Conservation (phyloP, 257 asterid species). For the Coffea canephora region DNA sequence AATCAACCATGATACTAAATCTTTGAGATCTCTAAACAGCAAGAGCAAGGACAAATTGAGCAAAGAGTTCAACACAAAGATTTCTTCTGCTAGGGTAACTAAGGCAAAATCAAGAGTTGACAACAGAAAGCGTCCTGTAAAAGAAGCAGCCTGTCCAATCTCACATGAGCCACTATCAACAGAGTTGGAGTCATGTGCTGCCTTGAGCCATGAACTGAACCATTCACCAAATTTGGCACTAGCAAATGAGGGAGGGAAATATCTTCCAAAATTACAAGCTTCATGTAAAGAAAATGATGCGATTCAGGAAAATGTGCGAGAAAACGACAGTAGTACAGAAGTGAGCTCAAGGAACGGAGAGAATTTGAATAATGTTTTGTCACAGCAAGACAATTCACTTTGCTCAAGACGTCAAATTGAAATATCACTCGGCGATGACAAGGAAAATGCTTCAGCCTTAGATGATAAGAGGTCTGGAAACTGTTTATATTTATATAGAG, state of each 20-base stretch:
- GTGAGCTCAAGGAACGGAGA: slow-evolving; percentile 19
- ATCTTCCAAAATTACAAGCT: slow-evolving; percentile 22
- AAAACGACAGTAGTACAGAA: not conserved
- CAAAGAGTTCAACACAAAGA: slow-evolving; percentile 13
- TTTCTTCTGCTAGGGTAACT: slow-evolving; percentile 5
- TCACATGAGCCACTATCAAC: not conserved
- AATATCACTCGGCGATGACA: slow-evolving; percentile 46
- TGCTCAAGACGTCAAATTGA: slow-evolving; percentile 26
- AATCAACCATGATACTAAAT: slow-evolving; percentile 14
- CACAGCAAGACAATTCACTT: slow-evolving; percentile 21
- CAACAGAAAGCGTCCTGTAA: slow-evolving; percentile 11
- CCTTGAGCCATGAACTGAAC: slow-evolving; percentile 15
- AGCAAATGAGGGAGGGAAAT: slow-evolving; percentile 20
- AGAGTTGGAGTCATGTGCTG: slow-evolving; percentile 24
- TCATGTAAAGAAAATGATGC: slow-evolving; percentile 24
- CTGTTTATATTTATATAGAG: not conserved
- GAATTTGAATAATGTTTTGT: slow-evolving; percentile 6
- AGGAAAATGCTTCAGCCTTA: slow-evolving; percentile 66
- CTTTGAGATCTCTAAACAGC: slow-evolving; percentile 15
- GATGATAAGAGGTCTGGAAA: slow-evolving; percentile 66
- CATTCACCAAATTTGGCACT: not conserved
- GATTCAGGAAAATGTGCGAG: slow-evolving; percentile 17
- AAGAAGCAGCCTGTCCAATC: slow-evolving; percentile 24
- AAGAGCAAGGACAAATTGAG: slow-evolving; percentile 19
- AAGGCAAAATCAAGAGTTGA: slow-evolving; percentile 12